A percentile compares a stretch with the other conserved stretches of the same genome.
Evolutionary conservation across 2,329 filamentous ascomycete species (phyloP).

Genomic region (Fusarium euwallaceae): DNA sequence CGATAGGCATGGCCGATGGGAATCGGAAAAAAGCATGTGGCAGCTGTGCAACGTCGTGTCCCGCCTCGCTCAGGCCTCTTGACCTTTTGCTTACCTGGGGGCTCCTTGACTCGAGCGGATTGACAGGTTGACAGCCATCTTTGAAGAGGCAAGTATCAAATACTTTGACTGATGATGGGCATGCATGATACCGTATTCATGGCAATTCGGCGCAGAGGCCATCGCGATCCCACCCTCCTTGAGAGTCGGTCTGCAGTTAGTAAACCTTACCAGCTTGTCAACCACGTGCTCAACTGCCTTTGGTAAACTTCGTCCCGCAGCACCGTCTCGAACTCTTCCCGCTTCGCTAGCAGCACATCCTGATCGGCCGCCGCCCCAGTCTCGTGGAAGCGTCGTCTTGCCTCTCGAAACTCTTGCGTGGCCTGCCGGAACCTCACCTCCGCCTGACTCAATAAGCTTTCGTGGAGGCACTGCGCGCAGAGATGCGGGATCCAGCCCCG

Average conservation of each 20-base stretch:
- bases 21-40: slow-evolving; percentile 18
- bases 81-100: slow-evolving; percentile 16
- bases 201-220: slow-evolving; percentile 1
- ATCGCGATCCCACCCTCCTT: neutral
- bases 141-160: slow-evolving; percentile 20
- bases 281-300: slow-evolving; percentile 40
- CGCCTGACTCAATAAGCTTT: slow-evolving; percentile 16
- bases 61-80: slow-evolving; percentile 16
- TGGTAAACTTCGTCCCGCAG: slow-evolving; percentile 37
- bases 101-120: slow-evolving; percentile 31
- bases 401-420: slow-evolving; percentile 24
- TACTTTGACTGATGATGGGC: slow-evolving; percentile 20
- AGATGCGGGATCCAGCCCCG: slow-evolving; percentile 48
- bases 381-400: slow-evolving; percentile 27
- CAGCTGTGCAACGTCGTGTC: slow-evolving; percentile 19
- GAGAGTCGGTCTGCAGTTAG: slow-evolving; percentile 5
- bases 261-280: slow-evolving; percentile 42
- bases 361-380: slow-evolving; percentile 29
- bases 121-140: slow-evolving; percentile 13
- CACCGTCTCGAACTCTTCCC: slow-evolving; percentile 41
- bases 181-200: neutral
- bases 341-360: slow-evolving; percentile 25
- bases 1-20: slow-evolving; percentile 22
- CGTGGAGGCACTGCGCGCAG: slow-evolving; percentile 37
- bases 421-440: slow-evolving; percentile 27